Base-by-base conservation (phyloP, 208 protist species). In the Leishmania tropica region DNA sequence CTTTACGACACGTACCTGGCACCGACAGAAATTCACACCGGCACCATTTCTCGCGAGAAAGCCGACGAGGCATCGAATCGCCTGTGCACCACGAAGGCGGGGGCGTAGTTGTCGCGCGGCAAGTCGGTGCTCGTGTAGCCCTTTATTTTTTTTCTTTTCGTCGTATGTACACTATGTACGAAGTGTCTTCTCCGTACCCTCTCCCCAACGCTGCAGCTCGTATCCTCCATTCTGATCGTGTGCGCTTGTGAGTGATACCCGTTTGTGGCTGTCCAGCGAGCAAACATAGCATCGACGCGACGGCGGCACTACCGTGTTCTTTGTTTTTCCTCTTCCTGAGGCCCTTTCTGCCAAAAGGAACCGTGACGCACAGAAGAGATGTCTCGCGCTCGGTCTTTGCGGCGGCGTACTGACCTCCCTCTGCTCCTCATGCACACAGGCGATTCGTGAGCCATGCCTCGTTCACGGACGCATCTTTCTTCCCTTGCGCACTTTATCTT, bases 1-100 rank as follows among this genome's bases (percentile, higher is more conserved):
- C 76, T 96, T 40, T 89, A 94, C 73, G 90, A 96, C 53, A 89
- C 88, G 72, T 96, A 96, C 78, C 90, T 96, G 47, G 73, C 85
- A 1, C 85, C 93, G 24, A 96, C 91, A 28, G 93, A 94, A 40
- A 92, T 93, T 64, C 75, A 73, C 58, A 89, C 58, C 13, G 78
- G 78, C 2, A 87, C 83, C 31, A 89, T 94, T 13, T 85, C 90
- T 8, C 54, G 79, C 6, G 60, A 28, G 2, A 81, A 88, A 40
- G 80, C 83, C 0, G 83, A 64, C 15, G 80, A 84, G 72, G 74
- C 83, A 37, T 78, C 78, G 1, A 76, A 80, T 68, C 76, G 87
- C 28, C 81, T 90, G 42, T 88, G 75, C 60, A 86, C 83, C 17
- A 88, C 80, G 13, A 84, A 90, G 75, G 73, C 24, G 71, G 65